Percentiles rank a stretch among this genome's conserved stretches.
Conservation (phyloP, 2,329 filamentous ascomycete genomes). For the Neopestalotiopsis clavispora region DNA sequence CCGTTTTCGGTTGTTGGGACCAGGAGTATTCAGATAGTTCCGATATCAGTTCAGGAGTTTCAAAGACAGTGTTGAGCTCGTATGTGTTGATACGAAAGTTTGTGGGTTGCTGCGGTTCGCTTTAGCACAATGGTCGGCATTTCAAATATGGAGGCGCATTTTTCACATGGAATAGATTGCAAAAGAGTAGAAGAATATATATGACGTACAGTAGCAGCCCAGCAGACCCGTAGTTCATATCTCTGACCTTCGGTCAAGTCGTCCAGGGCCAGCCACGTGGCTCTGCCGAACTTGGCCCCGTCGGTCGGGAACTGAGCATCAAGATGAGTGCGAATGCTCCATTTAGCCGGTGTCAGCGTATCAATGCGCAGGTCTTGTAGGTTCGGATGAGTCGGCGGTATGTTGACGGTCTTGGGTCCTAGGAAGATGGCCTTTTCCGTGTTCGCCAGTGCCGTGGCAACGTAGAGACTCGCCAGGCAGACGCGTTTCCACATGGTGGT, state of each 20-base stretch:
- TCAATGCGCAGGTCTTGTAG: slow-evolving; percentile 67
- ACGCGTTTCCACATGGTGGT: not conserved
- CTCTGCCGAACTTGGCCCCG: slow-evolving; percentile 56
- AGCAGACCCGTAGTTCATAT: slow-evolving; percentile 93
- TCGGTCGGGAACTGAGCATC: slow-evolving; percentile 69
- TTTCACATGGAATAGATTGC: slow-evolving; percentile 10
- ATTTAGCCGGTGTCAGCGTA: slow-evolving; percentile 62
- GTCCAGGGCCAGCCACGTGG: slow-evolving; percentile 82
- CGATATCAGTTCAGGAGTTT: slow-evolving; percentile 64
- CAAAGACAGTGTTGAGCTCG: slow-evolving; percentile 64
- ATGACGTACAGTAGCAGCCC: slow-evolving; percentile 82
- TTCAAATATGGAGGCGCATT: not conserved
- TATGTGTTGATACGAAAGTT: slow-evolving; percentile 73
- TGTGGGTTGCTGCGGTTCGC: slow-evolving; percentile 76
- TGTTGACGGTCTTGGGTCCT: slow-evolving; percentile 63
- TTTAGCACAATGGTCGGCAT: not conserved
- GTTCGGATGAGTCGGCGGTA: slow-evolving; percentile 60
- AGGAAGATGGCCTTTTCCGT: slow-evolving; percentile 91
- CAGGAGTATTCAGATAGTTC: slow-evolving; percentile 69
- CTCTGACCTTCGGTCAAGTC: slow-evolving; percentile 71
- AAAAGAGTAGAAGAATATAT: not conserved
- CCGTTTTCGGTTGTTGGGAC: slow-evolving; percentile 44
- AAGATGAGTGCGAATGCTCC: slow-evolving; percentile 66
- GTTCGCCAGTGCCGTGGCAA: slow-evolving; percentile 62
- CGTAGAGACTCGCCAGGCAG: slow-evolving; percentile 4